A percentile compares a stretch with the other conserved stretches of the same genome.
Conservation (phyloP, 805 yeast species). For the Sporopachydermia quercuum region DNA sequence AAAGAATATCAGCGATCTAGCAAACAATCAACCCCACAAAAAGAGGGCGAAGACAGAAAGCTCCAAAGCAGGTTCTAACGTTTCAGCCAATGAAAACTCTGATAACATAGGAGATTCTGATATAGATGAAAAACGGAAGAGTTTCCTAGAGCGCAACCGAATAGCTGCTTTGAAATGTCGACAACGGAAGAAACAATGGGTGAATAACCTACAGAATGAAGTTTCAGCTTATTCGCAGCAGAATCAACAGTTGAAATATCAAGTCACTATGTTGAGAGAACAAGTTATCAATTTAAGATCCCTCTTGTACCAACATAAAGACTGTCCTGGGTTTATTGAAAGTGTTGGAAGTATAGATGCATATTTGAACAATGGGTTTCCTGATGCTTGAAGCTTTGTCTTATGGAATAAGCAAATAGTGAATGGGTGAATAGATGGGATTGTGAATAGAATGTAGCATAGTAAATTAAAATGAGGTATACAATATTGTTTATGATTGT, state of each 20-base stretch:
- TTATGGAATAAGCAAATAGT: not conserved
- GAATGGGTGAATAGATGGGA: not conserved
- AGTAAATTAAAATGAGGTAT: no score
- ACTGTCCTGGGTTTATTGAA: constrained; percentile 17
- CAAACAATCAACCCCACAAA: constrained; percentile 3
- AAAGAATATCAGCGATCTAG: not conserved
- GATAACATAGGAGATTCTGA: constrained; percentile 45
- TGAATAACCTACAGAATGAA: constrained; percentile 71
- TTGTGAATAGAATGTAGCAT: not conserved
- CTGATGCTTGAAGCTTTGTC: no score
- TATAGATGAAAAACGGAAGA: constrained; percentile 64
- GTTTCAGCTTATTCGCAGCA: constrained; percentile 54
- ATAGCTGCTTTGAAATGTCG: constrained; percentile 94
- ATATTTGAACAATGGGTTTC: not conserved
- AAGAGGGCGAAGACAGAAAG: constrained; percentile 12
- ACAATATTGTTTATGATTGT: no score
- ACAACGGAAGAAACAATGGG: constrained; percentile 81
- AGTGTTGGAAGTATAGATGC: not conserved
- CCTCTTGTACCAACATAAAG: constrained; percentile 34
- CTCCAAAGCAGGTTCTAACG: constrained; percentile 27
- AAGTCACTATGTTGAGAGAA: constrained; percentile 42
- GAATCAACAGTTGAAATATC: constrained; percentile 47
- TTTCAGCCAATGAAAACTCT: no score
- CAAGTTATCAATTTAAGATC: constrained; percentile 37
- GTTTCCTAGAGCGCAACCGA: constrained; percentile 77